Base-by-base conservation (phyloP, 2,329 filamentous ascomycete species). In the Cladosporium austrohemisphaericum region DNA sequence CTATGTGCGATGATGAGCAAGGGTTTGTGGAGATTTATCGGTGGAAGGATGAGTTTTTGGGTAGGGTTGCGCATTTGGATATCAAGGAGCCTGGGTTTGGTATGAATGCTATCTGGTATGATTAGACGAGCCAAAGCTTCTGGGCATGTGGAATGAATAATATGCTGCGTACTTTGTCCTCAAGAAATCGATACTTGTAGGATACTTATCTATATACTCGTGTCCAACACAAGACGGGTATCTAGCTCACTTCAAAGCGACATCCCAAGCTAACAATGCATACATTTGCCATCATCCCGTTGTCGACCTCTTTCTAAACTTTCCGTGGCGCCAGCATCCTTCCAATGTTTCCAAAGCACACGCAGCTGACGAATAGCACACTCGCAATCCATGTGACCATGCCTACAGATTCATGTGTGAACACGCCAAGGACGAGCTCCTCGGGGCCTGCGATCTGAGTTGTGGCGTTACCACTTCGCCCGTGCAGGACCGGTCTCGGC, bases 101-200 rank as follows among this genome's bases (percentile, higher is more conserved):
- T 1, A 95, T 95, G 89, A 95, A 95, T 70, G 88, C 88, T n/a
- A 90, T 94, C 55, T 95, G 89, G 89, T 93, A 93, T 67, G 86
- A 94, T 69, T 88, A 36, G 33, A 20, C 14, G 29, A 31, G 29
- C 11, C 14, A 13, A 13, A 13, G 13, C 4, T 10, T 5, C 8
- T 36, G 33, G 6, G 25, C 6, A 28, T 28, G 25, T 28, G n/a
- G n/a, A n/a, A n/a, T n/a, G n/a, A n/a, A n/a, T n/a, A n/a, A n/a
- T n/a, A n/a, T n/a, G n/a, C n/a, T n/a, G n/a, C n/a, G n/a, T n/a
- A n/a, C n/a, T n/a, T n/a, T n/a, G n/a, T n/a, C n/a, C n/a, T n/a
- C n/a, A n/a, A n/a, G n/a, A n/a, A n/a, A n/a, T n/a, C n/a, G n/a
- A n/a, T n/a, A n/a, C n/a, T n/a, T n/a, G n/a, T n/a, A n/a, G n/a